Evolutionary conservation across 805 yeast species (phyloP), one percentile per base, ranked within the genome.

Genomic region (Candida succiphila): DNA sequence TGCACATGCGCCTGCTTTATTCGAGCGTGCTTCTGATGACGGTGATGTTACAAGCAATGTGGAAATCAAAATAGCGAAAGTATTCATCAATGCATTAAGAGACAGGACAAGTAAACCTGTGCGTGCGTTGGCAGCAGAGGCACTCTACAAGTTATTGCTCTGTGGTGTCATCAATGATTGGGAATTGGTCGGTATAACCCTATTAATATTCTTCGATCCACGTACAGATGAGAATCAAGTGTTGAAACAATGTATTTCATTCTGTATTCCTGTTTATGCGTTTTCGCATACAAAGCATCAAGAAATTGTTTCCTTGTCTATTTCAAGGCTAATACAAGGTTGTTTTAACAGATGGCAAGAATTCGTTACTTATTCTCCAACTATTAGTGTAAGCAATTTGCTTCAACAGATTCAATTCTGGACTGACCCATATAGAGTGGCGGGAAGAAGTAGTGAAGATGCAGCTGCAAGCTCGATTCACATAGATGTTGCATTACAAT

Each of bases 251-350:
- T 82, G 83, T 1, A 69, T 88, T 38, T 74, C 92, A 8, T 88
- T 84, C 48, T 87, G 95, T 51, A 65, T 88, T 14, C 96, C 96
- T 1, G 94, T 83, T 0, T 86, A 83, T 52, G 77, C 92, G 25
- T 81, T 75, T 48, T 81, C 94, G 23, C 87, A 78, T 45, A 61
- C 65, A 0, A 59, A 60, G 14, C 94, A 87, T 51, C 96, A 85
- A 52, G 68, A 65, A 31, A n/a, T n/a, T n/a, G n/a, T n/a, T n/a
- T n/a, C n/a, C n/a, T n/a, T n/a, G n/a, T 64, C 77, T 38, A 57
- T 87, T 47, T 67, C 77, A 6, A 57, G 72, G 22, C 67, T 82
- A 19, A 76, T 80, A 21, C 73, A 78, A 4, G 89, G 81, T 54
- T 73, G 83, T 3, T 55, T 83, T 26, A 59, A 63, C 35, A 62